Percentiles rank a stretch among this genome's conserved stretches.
These are phyloP conservation scores for Gnomoniopsis sp. DNA, from an alignment of 2,329 filamentous ascomycete species.

Conservation along the genomic window DNA sequence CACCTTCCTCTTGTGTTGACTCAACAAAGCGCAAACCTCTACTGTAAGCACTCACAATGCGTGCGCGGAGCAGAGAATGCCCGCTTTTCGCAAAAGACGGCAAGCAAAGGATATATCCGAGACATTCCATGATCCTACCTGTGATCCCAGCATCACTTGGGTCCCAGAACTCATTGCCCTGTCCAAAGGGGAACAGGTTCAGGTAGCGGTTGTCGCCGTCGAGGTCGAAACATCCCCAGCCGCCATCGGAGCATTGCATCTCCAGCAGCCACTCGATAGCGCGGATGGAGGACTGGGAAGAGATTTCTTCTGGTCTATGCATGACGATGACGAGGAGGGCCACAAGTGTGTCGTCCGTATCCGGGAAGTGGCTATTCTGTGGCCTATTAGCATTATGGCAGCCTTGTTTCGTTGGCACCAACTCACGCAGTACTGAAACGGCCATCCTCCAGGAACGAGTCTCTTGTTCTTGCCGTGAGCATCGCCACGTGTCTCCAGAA, in stretches of 20 bases:
- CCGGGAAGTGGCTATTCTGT: conserved; percentile 29
- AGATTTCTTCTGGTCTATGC: conserved; percentile 17
- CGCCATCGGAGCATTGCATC: conserved; percentile 35
- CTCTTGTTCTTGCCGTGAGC: conserved; percentile 25
- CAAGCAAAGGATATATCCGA: conserved; percentile 13
- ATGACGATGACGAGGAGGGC: conserved; percentile 27
- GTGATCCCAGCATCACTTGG: conserved; percentile 31
- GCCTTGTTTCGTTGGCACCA: too few species aligned
- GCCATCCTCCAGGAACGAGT: conserved; percentile 19
- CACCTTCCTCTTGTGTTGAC: conserved; percentile 23
- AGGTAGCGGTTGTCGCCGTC: conserved; percentile 31
- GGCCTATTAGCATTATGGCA: too few species aligned
- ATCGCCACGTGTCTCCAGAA: conserved; percentile 25
- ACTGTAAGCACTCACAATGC: conserved; percentile 6
- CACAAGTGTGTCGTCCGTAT: conserved; percentile 31
- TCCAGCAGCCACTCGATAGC: conserved; percentile 27
- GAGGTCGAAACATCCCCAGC: conserved; percentile 33
- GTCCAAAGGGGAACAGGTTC: conserved; percentile 33
- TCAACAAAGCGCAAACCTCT: conserved; percentile 25
- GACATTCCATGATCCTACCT: conserved; percentile 24
- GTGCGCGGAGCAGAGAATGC: background rate
- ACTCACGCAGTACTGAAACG: conserved; percentile 30
- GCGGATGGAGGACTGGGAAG: conserved; percentile 1
- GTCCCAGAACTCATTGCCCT: conserved; percentile 33
- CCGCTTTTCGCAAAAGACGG: background rate